phyloP scores from a whole-genome alignment of 2,329 filamentous ascomycete species.

The Cladosporium colombiae region DNA sequence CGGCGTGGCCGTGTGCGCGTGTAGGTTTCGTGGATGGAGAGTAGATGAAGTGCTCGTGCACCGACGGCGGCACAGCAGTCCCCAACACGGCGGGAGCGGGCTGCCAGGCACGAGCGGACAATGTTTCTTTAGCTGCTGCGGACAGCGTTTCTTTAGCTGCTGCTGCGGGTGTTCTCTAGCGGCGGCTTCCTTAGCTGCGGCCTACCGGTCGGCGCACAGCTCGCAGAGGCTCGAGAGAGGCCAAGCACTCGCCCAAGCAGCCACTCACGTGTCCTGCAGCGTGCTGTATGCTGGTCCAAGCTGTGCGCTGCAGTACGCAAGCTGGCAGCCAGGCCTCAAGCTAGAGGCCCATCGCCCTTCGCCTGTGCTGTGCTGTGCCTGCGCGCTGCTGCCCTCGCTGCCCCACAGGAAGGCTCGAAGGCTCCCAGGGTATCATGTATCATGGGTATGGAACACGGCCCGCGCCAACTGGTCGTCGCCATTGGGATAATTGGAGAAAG shows the following conservation, averaged over 20 bases:
- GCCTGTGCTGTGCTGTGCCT: constrained; percentile 6
- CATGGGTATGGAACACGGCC: not conserved
- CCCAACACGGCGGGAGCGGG: constrained; percentile 9
- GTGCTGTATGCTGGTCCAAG: not conserved
- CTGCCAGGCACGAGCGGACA: not conserved
- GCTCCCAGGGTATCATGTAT: not conserved
- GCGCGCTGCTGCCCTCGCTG: not conserved
- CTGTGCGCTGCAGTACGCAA: constrained; percentile 2
- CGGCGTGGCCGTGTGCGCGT: not conserved
- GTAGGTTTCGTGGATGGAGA: not conserved
- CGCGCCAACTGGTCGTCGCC: constrained; percentile 10
- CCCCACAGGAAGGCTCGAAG: not conserved
- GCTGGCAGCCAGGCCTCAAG: constrained; percentile 4
- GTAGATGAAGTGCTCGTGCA: constrained; percentile 14
- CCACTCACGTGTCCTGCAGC: not conserved
- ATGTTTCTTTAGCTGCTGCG: not conserved
- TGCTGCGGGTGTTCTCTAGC: not conserved
- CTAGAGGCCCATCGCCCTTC: constrained; percentile 8
- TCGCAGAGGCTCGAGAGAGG: not conserved
- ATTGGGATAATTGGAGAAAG: constrained; percentile 13
- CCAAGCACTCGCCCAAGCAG: not conserved
- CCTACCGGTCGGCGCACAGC: not conserved
- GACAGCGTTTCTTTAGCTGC: not conserved
- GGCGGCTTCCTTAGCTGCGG: not conserved
- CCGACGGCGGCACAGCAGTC: not conserved